These are phyloP conservation scores for Poa annua DNA, from an alignment of 176 grass and related monocot species.

Conservation along the genomic window DNA sequence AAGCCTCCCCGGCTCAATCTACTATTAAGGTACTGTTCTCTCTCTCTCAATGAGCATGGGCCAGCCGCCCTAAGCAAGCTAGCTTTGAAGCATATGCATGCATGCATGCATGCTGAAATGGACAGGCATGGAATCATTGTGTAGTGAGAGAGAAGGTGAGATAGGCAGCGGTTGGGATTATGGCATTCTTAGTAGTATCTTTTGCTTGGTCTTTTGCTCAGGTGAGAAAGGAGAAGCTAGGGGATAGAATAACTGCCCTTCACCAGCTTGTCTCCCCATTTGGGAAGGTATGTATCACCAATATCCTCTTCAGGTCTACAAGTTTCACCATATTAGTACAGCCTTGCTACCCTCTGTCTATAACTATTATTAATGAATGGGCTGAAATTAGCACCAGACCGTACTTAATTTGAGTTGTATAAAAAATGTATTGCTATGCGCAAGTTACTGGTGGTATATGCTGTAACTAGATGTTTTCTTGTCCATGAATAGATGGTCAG, in stretches of 20 bases:
- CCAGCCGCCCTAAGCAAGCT: conserved; percentile 40
- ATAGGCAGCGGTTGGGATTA: conserved; percentile 41
- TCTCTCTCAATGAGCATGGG: conserved; percentile 36
- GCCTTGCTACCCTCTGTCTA: background rate
- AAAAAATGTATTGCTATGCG: background rate
- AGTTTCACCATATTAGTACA: conserved; percentile 26
- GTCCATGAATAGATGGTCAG: background rate
- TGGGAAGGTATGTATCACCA: conserved; percentile 72
- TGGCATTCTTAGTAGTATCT: conserved; percentile 51
- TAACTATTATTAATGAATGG: background rate
- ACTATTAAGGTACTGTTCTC: conserved; percentile 61
- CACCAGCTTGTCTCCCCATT: conserved; percentile 98
- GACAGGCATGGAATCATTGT: conserved; percentile 59
- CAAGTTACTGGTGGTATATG: background rate
- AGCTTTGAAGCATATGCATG: conserved; percentile 45
- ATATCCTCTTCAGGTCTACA: background rate
- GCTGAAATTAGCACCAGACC: background rate
- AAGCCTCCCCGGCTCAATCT: conserved; percentile 67
- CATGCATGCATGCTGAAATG: conserved; percentile 45
- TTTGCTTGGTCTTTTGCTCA: conserved; percentile 60
- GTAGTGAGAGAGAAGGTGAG: conserved; percentile 51
- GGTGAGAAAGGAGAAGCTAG: conserved; percentile 98
- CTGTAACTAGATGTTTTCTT: background rate
- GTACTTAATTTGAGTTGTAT: background rate
- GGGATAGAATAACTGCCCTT: conserved; percentile 96